These are phyloP conservation scores for Sparassis latifolia DNA, from an alignment of 1,284 basidiomycete species.

Conservation along the genomic window DNA sequence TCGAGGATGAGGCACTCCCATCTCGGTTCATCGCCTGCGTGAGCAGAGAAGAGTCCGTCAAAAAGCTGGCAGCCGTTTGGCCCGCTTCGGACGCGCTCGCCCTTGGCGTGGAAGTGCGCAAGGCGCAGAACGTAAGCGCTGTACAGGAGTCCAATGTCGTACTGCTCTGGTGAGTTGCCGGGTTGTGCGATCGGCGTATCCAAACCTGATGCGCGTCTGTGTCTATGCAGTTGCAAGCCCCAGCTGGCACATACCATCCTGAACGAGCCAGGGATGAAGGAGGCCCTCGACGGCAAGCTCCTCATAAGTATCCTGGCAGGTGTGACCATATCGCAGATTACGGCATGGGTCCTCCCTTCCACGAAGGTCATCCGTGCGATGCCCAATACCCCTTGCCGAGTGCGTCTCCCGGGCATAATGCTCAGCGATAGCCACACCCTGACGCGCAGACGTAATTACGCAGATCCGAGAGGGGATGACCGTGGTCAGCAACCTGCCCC, in stretches of 20 bases:
- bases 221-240: constrained; percentile 80
- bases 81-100: constrained; percentile 49
- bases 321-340: constrained; percentile 82
- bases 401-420: constrained; percentile 27
- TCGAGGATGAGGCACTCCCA: constrained; percentile 60
- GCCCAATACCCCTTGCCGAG: constrained; percentile 98
- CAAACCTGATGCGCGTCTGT: background rate
- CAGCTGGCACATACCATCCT: constrained; percentile 81
- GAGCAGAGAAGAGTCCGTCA: constrained; percentile 69
- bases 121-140: constrained; percentile 68
- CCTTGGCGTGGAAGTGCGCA: constrained; percentile 62
- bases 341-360: constrained; percentile 65
- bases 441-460: background rate
- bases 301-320: constrained; percentile 97
- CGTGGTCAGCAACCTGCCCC: constrained; percentile 70
- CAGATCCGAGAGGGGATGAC: constrained; percentile 98
- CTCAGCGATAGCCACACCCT: background rate
- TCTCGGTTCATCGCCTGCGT: constrained; percentile 89
- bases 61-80: constrained; percentile 66
- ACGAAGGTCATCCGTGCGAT: constrained; percentile 92
- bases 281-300: constrained; percentile 86
- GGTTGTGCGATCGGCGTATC: background rate
- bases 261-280: constrained; percentile 72
- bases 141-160: constrained; percentile 79
- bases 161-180: constrained; percentile 67